Base-by-base conservation (phyloP, 208 protist genomes). In the Acanthamoeba lenticulata region DNA sequence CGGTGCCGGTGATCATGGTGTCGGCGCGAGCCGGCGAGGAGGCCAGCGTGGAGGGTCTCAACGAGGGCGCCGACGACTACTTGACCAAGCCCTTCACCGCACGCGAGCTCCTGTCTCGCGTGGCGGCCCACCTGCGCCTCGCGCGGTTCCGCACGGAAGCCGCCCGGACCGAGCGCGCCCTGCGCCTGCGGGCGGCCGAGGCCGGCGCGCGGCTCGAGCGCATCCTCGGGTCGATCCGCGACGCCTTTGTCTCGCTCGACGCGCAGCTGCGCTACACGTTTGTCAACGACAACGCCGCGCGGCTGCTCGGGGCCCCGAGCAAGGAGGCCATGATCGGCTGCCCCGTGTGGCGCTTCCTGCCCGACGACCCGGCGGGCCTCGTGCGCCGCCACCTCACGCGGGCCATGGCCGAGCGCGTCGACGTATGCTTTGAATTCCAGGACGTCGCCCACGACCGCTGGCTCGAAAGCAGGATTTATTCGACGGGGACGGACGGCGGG, bases 21-120 rank as follows among this genome's bases (percentile, higher is more conserved):
- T 94, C 94, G 38, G 94, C 94, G 36, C 34, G 94, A 42, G 86
- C 94, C 15, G 94, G 94, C 6, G 47, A 94, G 44, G 94, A 95
- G n/a, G 47, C 67, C 1, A 79, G 3, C 7, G 89, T 52, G 7
- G 92, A 89, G 15, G 69, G 94, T 45, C 74, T 95, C 1, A 38
- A 21, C 11, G 47, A 52, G 11, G 94, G 94, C 32, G 94, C 94
- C 1, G 94, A 95, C 65, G 94, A 94, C 85, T 95, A 95, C 49
- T 44, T 95, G 1, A 45, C 90, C 24, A 95, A 95, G 32, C 89
- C 94, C 13, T 95, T 95, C 45, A 83, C 85, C 13, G 49, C 90
- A 2, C 40, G 49, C 11, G 45, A 95, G 69, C 94, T 95, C 11
- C 32, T 93, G 27, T 55, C 81, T 13, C 44, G 47, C 45, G 81